Base-by-base conservation (phyloP, 306 rosid species). In the Malus sylvestris region DNA sequence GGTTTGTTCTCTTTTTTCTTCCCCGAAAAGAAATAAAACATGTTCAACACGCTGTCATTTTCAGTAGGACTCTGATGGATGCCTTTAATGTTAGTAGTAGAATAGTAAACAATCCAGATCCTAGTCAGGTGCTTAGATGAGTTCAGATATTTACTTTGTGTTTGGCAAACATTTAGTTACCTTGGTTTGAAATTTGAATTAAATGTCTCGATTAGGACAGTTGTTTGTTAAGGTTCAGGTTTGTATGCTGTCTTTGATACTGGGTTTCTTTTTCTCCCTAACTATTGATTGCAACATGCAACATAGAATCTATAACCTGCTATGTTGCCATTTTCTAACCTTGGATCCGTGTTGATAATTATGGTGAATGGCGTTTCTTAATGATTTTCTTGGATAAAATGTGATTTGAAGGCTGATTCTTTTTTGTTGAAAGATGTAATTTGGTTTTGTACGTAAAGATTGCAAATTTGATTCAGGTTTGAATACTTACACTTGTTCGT, bases 391-490 rank as follows among this genome's bases (percentile, higher is more conserved):
- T 15, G n/a, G n/a, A n/a, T n/a, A n/a, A n/a, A n/a, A n/a, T n/a
- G n/a, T n/a, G n/a, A n/a, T n/a, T 32, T 32, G 35, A 32, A 32
- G 35, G 35, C 35, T 4, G 1, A 32, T 32, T 32, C 35, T 32
- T 32, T 32, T 32, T 32, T 32, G 35, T 32, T 32, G 6, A 32
- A 32, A 32, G 4, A 32, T 32, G 6, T 32, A 32, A 32, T 32
- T 2, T 32, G 35, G 35, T 82, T 82, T 89, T 42, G 83, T 72
- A 91, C 96, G 98, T 89, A 92, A 92, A 96, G 81, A 88, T 91
- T 75, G 97, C 86, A 42, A 96, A 96, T 80, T 96, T 97, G 99
- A 96, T 92, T 73, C 96, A 92, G 93, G 99, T 91, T 73, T 25
- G 27, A 25, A 58, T 65, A 57, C 51, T 51, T 80, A 4, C 70